Evolutionary conservation across 257 asterid species (phyloP).

Genomic region (Sherardia arvensis): DNA sequence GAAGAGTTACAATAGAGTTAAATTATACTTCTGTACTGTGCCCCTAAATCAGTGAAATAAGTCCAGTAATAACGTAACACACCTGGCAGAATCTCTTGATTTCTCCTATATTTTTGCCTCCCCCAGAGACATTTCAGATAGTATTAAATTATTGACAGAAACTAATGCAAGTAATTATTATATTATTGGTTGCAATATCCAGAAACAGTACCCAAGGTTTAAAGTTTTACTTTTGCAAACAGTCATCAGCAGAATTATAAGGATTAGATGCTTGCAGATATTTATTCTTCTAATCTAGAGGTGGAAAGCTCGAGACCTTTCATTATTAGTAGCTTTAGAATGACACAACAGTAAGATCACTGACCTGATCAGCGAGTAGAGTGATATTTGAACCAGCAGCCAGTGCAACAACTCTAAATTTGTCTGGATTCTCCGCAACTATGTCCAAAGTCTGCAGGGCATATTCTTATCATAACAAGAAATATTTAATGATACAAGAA

Average conservation of each 20-base stretch:
- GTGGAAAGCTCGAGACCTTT: slow-evolving; percentile 2
- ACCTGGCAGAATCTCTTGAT: too few species aligned
- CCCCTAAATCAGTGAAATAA: not conserved
- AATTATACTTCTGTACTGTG: not conserved
- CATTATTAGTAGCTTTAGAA: not conserved
- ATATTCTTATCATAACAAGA: slow-evolving; percentile 11
- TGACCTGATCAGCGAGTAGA: slow-evolving; percentile 97
- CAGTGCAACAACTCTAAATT: slow-evolving; percentile 82
- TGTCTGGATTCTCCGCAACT: slow-evolving; percentile 92
- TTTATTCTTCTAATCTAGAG: not conserved
- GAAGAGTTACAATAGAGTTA: not conserved
- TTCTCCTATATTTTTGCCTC: not conserved
- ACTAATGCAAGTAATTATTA: not conserved
- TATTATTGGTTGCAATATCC: not conserved
- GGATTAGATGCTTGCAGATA: not conserved
- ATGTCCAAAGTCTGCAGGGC: slow-evolving; percentile 75
- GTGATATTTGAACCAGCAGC: slow-evolving; percentile 98
- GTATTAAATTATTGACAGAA: not conserved
- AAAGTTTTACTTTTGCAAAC: not conserved
- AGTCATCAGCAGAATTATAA: not conserved
- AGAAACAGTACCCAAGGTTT: not conserved
- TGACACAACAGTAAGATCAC: slow-evolving; percentile 7
- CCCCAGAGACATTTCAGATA: not conserved
- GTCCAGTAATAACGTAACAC: not conserved
- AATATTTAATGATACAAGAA: not conserved